phyloP scores from a whole-genome alignment of 2,329 filamentous ascomycete genomes.

The Xylaria sp. region DNA sequence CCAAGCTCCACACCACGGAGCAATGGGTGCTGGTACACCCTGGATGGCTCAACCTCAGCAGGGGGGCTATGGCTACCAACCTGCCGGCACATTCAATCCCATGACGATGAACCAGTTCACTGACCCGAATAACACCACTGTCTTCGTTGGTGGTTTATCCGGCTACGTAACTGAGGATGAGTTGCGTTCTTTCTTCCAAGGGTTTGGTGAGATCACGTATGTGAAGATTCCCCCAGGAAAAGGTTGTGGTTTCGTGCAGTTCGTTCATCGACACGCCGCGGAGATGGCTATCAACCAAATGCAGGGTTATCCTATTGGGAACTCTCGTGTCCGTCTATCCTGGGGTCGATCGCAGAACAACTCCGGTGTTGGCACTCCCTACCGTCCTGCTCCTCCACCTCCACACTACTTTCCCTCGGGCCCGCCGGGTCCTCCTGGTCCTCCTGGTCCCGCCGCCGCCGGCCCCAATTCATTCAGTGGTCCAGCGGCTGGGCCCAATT shows the following conservation, averaged over 20 bases:
- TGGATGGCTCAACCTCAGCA: constrained; percentile 57
- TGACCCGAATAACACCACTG: constrained; percentile 98
- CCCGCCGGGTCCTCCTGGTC: constrained; percentile 46
- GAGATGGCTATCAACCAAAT: constrained; percentile 99
- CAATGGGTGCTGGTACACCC: constrained; percentile 49
- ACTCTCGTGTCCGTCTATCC: constrained; percentile 95
- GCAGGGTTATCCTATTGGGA: constrained; percentile 99
- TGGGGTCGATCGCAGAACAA: constrained; percentile 99
- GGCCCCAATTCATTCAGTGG: not conserved
- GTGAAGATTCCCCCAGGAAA: constrained; percentile 99
- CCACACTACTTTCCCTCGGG: constrained; percentile 50
- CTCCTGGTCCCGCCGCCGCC: constrained; percentile 38
- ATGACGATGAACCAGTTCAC: constrained; percentile 97
- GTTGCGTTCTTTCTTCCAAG: constrained; percentile 99
- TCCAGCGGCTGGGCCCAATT: not conserved
- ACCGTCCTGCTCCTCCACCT: constrained; percentile 82
- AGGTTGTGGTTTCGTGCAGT: constrained; percentile 98
- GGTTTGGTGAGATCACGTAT: constrained; percentile 99
- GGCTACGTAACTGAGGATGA: constrained; percentile 99
- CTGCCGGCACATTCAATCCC: constrained; percentile 60
- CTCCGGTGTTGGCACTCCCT: constrained; percentile 96
- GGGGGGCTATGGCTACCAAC: constrained; percentile 46
- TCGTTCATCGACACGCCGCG: constrained; percentile 96
- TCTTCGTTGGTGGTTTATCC: constrained; percentile 96
- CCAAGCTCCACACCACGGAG: constrained; percentile 55